These are phyloP conservation scores for Delonix regia DNA, from an alignment of 306 rosid genomes.

Conservation along the genomic window DNA sequence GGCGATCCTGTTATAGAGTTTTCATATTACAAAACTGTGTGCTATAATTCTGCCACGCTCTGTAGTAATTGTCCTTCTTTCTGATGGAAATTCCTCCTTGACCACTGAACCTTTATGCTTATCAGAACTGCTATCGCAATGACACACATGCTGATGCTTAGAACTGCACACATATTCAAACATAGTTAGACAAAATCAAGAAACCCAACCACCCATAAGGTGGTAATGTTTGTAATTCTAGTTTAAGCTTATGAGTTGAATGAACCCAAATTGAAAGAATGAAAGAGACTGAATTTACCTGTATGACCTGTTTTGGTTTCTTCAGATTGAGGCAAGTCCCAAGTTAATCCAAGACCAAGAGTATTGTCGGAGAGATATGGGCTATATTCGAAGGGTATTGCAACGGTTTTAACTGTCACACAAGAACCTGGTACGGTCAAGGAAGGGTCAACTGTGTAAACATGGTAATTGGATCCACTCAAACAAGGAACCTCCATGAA, in stretches of 20 bases:
- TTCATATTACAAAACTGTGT: too few relatives aligned
- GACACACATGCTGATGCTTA: conserved; percentile 39
- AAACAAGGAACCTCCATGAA: conserved; percentile 66
- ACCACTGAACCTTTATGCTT: conserved; percentile 38
- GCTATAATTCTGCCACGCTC: conserved; percentile 37
- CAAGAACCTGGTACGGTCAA: conserved; percentile 58
- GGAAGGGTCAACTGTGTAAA: conserved; percentile 69
- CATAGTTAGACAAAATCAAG: background rate
- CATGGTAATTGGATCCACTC: conserved; percentile 51
- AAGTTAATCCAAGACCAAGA: conserved; percentile 77
- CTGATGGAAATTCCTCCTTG: conserved; percentile 16
- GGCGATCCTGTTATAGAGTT: background rate
- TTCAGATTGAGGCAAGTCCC: conserved; percentile 51
- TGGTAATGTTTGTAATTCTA: too few relatives aligned
- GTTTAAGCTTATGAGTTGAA: too few relatives aligned
- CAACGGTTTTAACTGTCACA: conserved; percentile 53
- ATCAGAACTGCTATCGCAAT: conserved; percentile 37
- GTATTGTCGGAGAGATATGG: conserved; percentile 69
- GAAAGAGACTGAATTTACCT: conserved; percentile 40
- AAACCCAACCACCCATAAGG: background rate
- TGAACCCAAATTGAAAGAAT: background rate
- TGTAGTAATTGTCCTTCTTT: conserved; percentile 42
- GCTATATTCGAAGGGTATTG: conserved; percentile 72
- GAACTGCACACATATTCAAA: conserved; percentile 44
- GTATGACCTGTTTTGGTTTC: conserved; percentile 36